Evolutionary conservation across 257 asterid genomes (phyloP), one percentile per base, ranked within the genome.

Genomic region (Nicotiana undulata): DNA sequence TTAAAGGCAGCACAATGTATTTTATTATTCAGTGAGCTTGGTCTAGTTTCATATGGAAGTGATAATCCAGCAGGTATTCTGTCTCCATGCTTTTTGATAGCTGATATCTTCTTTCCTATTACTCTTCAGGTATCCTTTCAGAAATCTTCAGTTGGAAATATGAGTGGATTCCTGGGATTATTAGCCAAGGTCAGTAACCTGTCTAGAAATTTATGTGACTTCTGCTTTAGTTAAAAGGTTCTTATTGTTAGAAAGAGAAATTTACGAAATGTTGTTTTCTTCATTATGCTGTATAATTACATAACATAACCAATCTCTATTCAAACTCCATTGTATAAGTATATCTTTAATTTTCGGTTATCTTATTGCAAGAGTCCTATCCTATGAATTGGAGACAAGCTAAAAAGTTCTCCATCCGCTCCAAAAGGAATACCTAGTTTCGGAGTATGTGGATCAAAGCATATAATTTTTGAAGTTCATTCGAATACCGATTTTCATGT

Each of bases 161-260:
- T 66, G 75, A 83, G 89, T 53, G 97, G 87, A 67, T 0, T 82
- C 18, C 56, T 95, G 52, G 96, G 90, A 83, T 79, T 66, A 68
- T 84, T 92, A 80, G 91, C 90, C 49, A 91, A 86, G 93, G 98
- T 90, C 86, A 90, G 97, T 83, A 80, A 6, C 49, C 55, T 72
- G 72, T 51, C 68, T 28, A 75, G 67, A 32, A 66, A 26, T 44
- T 44, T 17, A 53, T 44, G n/a, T 65, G 12, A 32, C 17, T 7
- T 37, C 46, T 37, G 46, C 46, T 37, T 37, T 37, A 37, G 46
- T 37, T 7, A 37, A 37, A 37, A 8, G 46, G 10, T 37, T 37
- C 46, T 37, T 40, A 40, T 8, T 40, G 46, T 40, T 40, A 40
- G 46, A 40, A 40, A 8, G 46, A 40, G 46, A 40, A 40, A 40